Percentiles rank a stretch among this genome's conserved stretches.
phyloP scores from a whole-genome alignment of 1,284 basidiomycete genomes.

The Boletus hoseneyae region DNA sequence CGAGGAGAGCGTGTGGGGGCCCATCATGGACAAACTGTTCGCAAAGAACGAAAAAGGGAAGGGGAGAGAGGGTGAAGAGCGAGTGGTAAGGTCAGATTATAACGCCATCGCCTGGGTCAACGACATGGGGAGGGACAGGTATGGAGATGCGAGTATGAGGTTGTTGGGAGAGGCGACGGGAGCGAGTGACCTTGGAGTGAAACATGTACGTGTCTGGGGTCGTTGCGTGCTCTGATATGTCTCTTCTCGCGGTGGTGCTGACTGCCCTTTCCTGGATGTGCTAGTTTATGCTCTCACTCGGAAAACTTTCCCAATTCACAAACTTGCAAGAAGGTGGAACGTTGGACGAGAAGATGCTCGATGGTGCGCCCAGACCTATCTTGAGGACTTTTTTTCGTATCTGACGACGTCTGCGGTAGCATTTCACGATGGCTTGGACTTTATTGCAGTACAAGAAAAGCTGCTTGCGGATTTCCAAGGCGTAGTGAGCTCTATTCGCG shows the following conservation, averaged over 20 bases:
- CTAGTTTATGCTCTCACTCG: constrained; percentile 87
- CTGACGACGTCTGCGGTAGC: constrained; percentile 36
- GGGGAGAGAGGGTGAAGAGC: constrained; percentile 20
- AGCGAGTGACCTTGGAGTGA: constrained; percentile 59
- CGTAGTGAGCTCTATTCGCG: constrained; percentile 44
- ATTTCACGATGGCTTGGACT: constrained; percentile 73
- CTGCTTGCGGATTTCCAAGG: constrained; percentile 57
- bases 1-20: constrained; percentile 26
- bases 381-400: background rate
- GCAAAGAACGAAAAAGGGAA: constrained; percentile 33
- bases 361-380: constrained; percentile 40
- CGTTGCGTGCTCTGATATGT: background rate
- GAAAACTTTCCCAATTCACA: constrained; percentile 83
- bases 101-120: constrained; percentile 86
- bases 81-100: constrained; percentile 16
- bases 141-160: constrained; percentile 61
- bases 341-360: constrained; percentile 48
- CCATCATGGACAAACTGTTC: constrained; percentile 78
- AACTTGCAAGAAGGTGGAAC: constrained; percentile 55
- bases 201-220: constrained; percentile 56
- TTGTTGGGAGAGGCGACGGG: constrained; percentile 60
- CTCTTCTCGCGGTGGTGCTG: background rate
- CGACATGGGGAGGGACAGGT: constrained; percentile 72
- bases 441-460: constrained; percentile 68
- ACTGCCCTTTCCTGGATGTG: constrained; percentile 7